phyloP scores from a whole-genome alignment of 345 rosid species.

The Limnanthes douglasii region DNA sequence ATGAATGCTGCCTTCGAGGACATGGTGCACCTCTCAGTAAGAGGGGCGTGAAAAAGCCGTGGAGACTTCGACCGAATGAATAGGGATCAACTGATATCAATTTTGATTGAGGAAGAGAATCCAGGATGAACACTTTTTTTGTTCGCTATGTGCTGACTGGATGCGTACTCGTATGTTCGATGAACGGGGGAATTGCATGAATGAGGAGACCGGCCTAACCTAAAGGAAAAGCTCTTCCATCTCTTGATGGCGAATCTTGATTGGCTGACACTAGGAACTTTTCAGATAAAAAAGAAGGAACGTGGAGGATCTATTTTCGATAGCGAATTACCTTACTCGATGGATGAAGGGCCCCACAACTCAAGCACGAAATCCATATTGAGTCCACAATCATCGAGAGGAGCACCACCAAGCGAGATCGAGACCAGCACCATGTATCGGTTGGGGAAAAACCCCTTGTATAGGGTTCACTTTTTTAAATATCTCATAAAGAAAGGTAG shows the following conservation, averaged over 20 bases:
- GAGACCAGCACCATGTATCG: conserved; percentile 8
- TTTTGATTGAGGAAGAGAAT: too few species aligned
- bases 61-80: not conserved
- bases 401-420: conserved; percentile 9
- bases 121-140: too few species aligned
- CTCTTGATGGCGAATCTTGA: not conserved
- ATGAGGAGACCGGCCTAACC: not conserved
- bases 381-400: conserved; percentile 5
- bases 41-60: not conserved
- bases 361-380: conserved; percentile 1
- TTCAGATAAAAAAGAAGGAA: not conserved
- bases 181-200: not conserved
- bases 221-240: not conserved
- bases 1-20: not conserved
- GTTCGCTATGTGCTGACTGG: not conserved
- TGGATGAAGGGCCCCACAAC: not conserved
- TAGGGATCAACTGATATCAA: not conserved
- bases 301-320: not conserved
- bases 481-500: not conserved
- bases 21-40: not conserved
- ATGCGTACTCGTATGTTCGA: not conserved
- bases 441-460: not conserved
- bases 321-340: not conserved
- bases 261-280: too few species aligned
- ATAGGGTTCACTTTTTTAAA: not conserved